These are phyloP conservation scores for Cyberlindnera subsufficiens DNA, from an alignment of 805 yeast genomes.

Conservation along the genomic window DNA sequence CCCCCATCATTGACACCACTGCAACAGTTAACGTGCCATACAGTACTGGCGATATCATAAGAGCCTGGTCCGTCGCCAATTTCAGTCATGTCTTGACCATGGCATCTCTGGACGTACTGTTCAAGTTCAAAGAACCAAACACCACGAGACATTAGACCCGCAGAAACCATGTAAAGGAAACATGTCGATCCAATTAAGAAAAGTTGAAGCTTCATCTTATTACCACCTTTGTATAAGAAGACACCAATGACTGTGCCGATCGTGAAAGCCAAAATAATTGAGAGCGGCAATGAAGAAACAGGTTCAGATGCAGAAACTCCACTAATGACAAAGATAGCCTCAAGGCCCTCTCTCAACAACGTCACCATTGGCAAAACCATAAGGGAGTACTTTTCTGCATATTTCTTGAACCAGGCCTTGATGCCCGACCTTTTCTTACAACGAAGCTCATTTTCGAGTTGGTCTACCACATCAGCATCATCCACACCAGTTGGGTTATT, in stretches of 20 bases:
- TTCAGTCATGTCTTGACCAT: slow-evolving; percentile 81
- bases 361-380: slow-evolving; percentile 80
- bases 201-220: slow-evolving; percentile 66
- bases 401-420: slow-evolving; percentile 11
- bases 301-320: slow-evolving; percentile 81
- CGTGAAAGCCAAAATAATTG: slow-evolving; percentile 53
- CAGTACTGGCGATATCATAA: slow-evolving; percentile 68
- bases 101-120: slow-evolving; percentile 61
- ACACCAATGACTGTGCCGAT: slow-evolving; percentile 63
- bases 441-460: background rate
- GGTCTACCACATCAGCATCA: slow-evolving; percentile 3
- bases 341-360: slow-evolving; percentile 84
- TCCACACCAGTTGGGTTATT: slow-evolving; percentile 11
- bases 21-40: slow-evolving; percentile 96
- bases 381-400: slow-evolving; percentile 54
- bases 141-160: slow-evolving; percentile 83
- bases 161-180: slow-evolving; percentile 78
- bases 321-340: slow-evolving; percentile 87
- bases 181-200: slow-evolving; percentile 75
- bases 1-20: slow-evolving; percentile 86
- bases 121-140: slow-evolving; percentile 89
- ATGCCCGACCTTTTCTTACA: background rate
- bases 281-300: slow-evolving; percentile 54
- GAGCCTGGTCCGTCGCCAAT: slow-evolving; percentile 92
- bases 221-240: slow-evolving; percentile 70